Evolutionary conservation across 768 basidiomycete genomes (phyloP).

Genomic region (Dentipellis sp.): DNA sequence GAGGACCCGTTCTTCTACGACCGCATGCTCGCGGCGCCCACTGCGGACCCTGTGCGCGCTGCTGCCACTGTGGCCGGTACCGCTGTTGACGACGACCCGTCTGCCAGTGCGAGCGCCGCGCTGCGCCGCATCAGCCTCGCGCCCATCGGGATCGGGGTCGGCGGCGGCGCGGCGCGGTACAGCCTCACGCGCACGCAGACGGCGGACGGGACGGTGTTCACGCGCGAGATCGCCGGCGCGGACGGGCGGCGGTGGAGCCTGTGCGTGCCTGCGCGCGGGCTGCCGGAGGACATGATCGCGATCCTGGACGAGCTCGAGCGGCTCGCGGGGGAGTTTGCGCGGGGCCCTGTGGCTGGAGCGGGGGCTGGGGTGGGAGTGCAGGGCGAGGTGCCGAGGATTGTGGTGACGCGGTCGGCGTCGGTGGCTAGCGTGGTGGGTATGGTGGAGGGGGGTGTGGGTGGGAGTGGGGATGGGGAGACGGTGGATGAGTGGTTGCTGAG

Average conservation of each 20-base stretch:
- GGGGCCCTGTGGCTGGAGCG: background rate
- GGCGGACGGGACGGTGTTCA: slow-evolving; percentile 8
- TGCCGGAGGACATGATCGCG: slow-evolving; percentile 11
- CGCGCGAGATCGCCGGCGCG: slow-evolving; percentile 12
- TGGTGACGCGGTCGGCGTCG: slow-evolving; percentile 12
- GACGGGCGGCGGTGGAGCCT: slow-evolving; percentile 13
- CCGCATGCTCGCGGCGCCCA: background rate
- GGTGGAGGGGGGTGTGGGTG: too few species aligned
- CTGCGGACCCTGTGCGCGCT: background rate
- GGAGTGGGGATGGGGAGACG: too few species aligned
- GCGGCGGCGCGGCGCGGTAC: slow-evolving; percentile 4
- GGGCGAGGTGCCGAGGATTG: slow-evolving; percentile 9
- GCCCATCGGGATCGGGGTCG: slow-evolving; percentile 1
- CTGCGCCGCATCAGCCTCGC: slow-evolving; percentile 7
- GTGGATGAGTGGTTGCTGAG: too few species aligned
- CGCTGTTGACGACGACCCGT: background rate
- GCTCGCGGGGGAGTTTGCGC: slow-evolving; percentile 9
- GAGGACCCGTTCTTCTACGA: slow-evolving; percentile 14
- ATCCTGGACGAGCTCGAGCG: slow-evolving; percentile 14
- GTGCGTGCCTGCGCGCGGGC: slow-evolving; percentile 11
- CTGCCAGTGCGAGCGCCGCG: background rate
- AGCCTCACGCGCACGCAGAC: slow-evolving; percentile 11
- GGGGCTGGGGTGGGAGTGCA: background rate
- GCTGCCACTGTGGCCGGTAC: too few species aligned
- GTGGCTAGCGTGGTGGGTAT: too few species aligned